phyloP scores from a whole-genome alignment of 768 basidiomycete species.

The Pleurotus cornucopiae region DNA sequence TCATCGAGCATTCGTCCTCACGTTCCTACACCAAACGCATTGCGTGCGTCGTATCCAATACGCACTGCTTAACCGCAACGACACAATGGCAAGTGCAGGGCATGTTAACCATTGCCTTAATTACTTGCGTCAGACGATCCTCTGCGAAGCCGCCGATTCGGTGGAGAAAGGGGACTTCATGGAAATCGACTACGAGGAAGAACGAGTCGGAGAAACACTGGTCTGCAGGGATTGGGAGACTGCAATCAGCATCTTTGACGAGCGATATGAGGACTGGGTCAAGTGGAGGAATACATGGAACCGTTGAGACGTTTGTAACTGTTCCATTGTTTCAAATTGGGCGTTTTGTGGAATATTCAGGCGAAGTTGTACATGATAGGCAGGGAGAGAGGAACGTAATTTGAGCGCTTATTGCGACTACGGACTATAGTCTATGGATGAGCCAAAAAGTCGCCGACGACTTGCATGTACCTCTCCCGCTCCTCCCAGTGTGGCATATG shows the following conservation, averaged over 20 bases:
- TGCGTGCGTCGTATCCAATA: constrained; percentile 18
- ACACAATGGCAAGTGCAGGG: constrained; percentile 5
- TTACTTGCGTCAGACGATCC: constrained; percentile 29
- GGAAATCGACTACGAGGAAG: constrained; percentile 18
- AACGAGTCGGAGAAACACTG: constrained; percentile 10
- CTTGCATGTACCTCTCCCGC: constrained; percentile 21
- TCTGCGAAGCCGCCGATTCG: constrained; percentile 28
- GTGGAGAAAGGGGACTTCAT: constrained; percentile 30
- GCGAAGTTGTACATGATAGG: too few species aligned
- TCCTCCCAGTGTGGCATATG: constrained; percentile 30
- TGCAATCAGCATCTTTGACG: constrained; percentile 8
- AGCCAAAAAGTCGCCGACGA: constrained; percentile 21
- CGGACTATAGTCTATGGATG: background rate
- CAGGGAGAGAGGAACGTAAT: too few species aligned
- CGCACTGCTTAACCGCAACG: constrained; percentile 14
- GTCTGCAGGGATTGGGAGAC: constrained; percentile 13
- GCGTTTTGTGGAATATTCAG: too few species aligned
- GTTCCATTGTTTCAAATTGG: too few species aligned
- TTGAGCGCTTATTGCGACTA: background rate
- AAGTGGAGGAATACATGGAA: constrained; percentile 5
- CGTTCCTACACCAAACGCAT: constrained; percentile 24
- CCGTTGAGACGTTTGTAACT: background rate
- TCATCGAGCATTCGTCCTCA: constrained; percentile 16
- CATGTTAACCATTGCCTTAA: constrained; percentile 33
- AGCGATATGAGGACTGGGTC: constrained; percentile 3